Evolutionary conservation across 2,329 filamentous ascomycete species (phyloP).

Genomic region (Niveomyces coronatus): DNA sequence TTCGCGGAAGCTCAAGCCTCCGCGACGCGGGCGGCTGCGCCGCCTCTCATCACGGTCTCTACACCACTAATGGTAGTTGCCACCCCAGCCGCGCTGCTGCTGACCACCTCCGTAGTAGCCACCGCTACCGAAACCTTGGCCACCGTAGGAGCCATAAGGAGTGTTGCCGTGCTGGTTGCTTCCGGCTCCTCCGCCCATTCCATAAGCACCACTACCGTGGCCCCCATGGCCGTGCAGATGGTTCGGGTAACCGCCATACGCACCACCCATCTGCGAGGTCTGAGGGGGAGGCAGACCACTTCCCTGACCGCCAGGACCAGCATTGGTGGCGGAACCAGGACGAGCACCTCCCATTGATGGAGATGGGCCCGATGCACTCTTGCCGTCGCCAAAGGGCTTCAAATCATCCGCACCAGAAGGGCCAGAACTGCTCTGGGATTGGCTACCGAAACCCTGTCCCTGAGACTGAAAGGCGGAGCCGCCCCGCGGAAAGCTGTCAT

Average conservation of each 20-base stretch:
- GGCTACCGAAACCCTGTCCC: constrained; percentile 41
- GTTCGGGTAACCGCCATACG: constrained; percentile 44
- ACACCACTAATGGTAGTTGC: constrained; percentile 45
- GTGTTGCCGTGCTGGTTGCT: constrained; percentile 42
- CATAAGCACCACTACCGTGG: constrained; percentile 45
- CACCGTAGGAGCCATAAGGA: constrained; percentile 44
- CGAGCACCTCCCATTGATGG: constrained; percentile 46
- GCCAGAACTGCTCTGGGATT: constrained; percentile 34
- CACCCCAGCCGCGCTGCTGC: constrained; percentile 44
- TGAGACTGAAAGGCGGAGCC: constrained; percentile 45
- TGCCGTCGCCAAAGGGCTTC: constrained; percentile 49
- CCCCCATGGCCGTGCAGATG: constrained; percentile 43
- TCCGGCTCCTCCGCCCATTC: constrained; percentile 39
- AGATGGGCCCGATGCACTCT: constrained; percentile 43
- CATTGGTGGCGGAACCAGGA: constrained; percentile 48
- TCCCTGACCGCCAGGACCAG: constrained; percentile 33
- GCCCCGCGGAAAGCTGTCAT: constrained; percentile 45
- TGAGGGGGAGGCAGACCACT: constrained; percentile 47
- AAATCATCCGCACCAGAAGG: constrained; percentile 38
- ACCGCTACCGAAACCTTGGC: constrained; percentile 35
- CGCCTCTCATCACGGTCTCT: constrained; percentile 17
- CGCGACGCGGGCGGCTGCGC: constrained; percentile 5
- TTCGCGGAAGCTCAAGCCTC: constrained; percentile 3
- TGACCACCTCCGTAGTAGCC: constrained; percentile 34
- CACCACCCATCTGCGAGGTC: constrained; percentile 41